phyloP scores from a whole-genome alignment of 805 yeast species.

The Saccharomycopsis sp. region DNA sequence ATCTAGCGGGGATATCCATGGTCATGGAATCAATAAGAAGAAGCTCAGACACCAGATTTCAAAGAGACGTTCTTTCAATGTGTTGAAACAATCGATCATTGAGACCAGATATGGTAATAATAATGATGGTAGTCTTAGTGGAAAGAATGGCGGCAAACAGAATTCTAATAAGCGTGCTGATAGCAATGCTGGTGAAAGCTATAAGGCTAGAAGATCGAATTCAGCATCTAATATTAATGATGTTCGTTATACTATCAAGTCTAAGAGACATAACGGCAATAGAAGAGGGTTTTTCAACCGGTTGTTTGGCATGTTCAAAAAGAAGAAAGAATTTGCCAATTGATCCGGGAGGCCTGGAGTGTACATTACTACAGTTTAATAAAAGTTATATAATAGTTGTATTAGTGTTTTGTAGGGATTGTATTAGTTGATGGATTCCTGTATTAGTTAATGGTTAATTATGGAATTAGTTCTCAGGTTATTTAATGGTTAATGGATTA shows the following conservation, averaged over 20 bases:
- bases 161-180: background rate
- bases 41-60: constrained; percentile 10
- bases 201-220: background rate
- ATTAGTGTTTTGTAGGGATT: no score
- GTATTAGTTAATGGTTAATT: no score
- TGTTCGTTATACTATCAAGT: constrained; percentile 1
- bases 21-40: background rate
- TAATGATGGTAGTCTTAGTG: no score
- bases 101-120: constrained; percentile 6
- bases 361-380: background rate
- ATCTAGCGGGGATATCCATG: background rate
- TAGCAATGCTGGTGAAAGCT: background rate
- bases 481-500: no score
- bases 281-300: background rate
- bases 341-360: background rate
- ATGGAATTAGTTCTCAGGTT: no score
- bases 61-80: constrained; percentile 18
- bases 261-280: background rate
- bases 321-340: background rate
- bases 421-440: no score
- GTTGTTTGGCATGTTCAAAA: background rate
- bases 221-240: background rate
- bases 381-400: no score
- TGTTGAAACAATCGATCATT: constrained; percentile 18
- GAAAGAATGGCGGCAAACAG: background rate